Base-by-base conservation (phyloP, 106 monocot genomes). In the Dactylorhiza incarnata region DNA sequence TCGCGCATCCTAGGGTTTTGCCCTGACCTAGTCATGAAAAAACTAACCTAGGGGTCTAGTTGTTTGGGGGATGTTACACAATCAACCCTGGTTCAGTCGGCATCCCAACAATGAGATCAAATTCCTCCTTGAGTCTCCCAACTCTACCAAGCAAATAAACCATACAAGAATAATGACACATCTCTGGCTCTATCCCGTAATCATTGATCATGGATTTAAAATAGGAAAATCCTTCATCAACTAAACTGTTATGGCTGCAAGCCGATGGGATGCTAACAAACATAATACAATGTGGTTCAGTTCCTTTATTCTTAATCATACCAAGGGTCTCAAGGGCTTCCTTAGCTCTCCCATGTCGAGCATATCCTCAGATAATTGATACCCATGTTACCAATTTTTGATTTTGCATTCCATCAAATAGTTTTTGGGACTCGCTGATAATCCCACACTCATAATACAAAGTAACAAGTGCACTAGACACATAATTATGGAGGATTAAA, bases 401-500 rank as follows among this genome's bases (percentile, higher is more conserved):
- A 12, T 77, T 52, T 67, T 56, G 37, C 45, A 73, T 80, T 63
- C 82, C 67, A 62, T 81, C 87, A 82, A 89, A 92, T 49, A 74
- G 58, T 85, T 56, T 78, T 20, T 75, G 73, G 62, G 85, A 84
- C 69, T 85, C 83, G 73, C 37, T 24, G 24, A 87, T 45, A 50
- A 61, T 89, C 49, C 92, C 92, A 75, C 92, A 87, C 77, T 81
- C 83, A 77, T 85, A 81, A 73, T 92, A 92, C 77, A 85, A 75
- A 24, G 81, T 84, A 49, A 87, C 63, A 48, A 92, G 46, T 72
- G 85, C 75, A 77, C 83, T 83, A 24, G 76, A 76, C 51, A 89
- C 82, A 15, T 83, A 49, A 43, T 70, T 74, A 73, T 85, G 61
- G 70, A 8, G 46, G 23, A 45, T 25, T 13, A 81, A 63, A n/a